A percentile compares a stretch with the other conserved stretches of the same genome.
phyloP scores from a whole-genome alignment of 345 rosid genomes.

The Moricandia arvensis region DNA sequence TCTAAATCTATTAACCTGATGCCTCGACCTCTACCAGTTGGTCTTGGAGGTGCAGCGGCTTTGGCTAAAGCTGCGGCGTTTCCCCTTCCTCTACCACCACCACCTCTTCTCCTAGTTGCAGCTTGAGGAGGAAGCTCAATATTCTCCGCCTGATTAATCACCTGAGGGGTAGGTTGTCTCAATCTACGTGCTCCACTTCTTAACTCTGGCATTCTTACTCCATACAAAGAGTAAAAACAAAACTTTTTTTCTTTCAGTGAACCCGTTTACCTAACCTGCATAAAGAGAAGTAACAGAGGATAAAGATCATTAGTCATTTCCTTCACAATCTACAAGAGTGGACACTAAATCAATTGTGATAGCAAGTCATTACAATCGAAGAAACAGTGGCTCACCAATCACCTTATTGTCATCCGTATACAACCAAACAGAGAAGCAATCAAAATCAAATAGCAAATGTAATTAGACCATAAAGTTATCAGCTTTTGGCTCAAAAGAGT shows the following conservation, averaged over 20 bases:
- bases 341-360: conserved; percentile 13
- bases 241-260: conserved; percentile 29
- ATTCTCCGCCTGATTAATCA: conserved; percentile 64
- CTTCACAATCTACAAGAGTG: conserved; percentile 17
- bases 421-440: conserved; percentile 24
- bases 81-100: conserved; percentile 87
- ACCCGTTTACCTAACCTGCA: conserved; percentile 45
- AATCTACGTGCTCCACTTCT: conserved; percentile 97
- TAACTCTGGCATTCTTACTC: conserved; percentile 97
- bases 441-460: conserved; percentile 12
- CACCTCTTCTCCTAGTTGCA: conserved; percentile 79
- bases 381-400: conserved; percentile 21
- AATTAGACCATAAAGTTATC: conserved; percentile 15
- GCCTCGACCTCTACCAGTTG: conserved; percentile 80
- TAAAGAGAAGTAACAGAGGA: conserved; percentile 9
- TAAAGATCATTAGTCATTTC: conserved; percentile 1
- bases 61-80: conserved; percentile 78
- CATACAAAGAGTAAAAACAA: conserved; percentile 83
- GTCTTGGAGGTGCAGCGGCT: conserved; percentile 62
- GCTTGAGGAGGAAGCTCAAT: conserved; percentile 66
- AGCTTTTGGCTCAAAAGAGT: conserved; percentile 10
- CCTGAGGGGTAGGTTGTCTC: conserved; percentile 76
- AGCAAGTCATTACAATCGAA: conserved; percentile 24
- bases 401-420: not conserved
- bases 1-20: conserved; percentile 84